These are phyloP conservation scores for Sherardia arvensis DNA, from an alignment of 257 asterid species.

Conservation along the genomic window DNA sequence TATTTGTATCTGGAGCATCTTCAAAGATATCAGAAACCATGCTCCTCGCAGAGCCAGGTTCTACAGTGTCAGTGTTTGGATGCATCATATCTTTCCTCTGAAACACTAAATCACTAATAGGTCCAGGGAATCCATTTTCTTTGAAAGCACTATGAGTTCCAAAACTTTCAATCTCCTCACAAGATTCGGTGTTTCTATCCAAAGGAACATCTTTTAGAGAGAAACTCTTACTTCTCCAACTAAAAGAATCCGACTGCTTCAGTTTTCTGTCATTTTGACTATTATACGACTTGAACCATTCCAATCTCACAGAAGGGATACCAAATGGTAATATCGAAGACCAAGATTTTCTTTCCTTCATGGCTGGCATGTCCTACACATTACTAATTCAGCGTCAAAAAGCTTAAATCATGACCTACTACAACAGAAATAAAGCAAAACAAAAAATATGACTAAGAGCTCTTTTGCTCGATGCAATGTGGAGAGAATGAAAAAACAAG, in stretches of 20 bases:
- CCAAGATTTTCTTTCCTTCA: constrained; percentile 49
- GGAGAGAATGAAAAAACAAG: neutral
- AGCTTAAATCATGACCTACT: neutral
- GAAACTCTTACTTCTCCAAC: constrained; percentile 67
- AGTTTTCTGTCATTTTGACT: constrained; percentile 29
- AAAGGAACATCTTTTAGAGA: constrained; percentile 55
- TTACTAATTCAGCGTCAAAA: constrained; percentile 25
- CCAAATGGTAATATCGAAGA: constrained; percentile 47
- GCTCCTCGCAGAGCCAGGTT: constrained; percentile 54
- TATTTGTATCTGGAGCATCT: constrained; percentile 47
- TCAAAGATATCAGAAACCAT: constrained; percentile 49
- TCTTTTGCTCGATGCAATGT: neutral
- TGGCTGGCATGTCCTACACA: constrained; percentile 53
- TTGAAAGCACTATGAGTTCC: constrained; percentile 14
- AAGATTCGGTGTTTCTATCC: constrained; percentile 35
- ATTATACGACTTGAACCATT: constrained; percentile 30
- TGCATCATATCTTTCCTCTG: constrained; percentile 10
- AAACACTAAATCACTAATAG: constrained; percentile 9
- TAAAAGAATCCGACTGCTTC: constrained; percentile 42
- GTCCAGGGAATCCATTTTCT: constrained; percentile 18
- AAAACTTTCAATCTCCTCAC: constrained; percentile 15
- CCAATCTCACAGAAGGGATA: constrained; percentile 56
- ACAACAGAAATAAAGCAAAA: neutral
- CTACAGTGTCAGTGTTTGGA: constrained; percentile 26
- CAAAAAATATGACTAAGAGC: neutral